These are phyloP conservation scores for Diutina scorzettiae DNA, from an alignment of 1,139 yeast species.

Conservation along the genomic window DNA sequence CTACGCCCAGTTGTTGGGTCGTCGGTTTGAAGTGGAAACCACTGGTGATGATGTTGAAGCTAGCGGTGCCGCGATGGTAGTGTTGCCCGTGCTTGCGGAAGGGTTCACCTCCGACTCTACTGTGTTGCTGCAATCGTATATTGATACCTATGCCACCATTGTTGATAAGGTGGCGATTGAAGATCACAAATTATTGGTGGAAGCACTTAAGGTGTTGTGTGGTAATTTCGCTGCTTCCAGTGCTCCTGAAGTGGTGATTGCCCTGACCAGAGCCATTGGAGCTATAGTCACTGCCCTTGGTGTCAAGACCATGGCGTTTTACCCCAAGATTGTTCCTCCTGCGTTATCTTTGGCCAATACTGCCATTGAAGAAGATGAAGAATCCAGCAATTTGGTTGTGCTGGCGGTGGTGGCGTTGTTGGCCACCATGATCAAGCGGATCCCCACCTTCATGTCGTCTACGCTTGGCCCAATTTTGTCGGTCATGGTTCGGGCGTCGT, in stretches of 20 bases:
- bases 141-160: constrained; percentile 57
- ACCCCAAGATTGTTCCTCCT: constrained; percentile 76
- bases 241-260: constrained; percentile 51
- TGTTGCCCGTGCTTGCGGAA: constrained; percentile 36
- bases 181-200: constrained; percentile 35
- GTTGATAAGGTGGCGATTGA: constrained; percentile 43
- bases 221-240: constrained; percentile 19
- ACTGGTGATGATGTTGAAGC: constrained; percentile 31
- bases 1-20: constrained; percentile 46
- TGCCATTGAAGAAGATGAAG: constrained; percentile 18
- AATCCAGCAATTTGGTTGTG: constrained; percentile 30
- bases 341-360: constrained; percentile 45
- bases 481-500: constrained; percentile 44
- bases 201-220: constrained; percentile 38
- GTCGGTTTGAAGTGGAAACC: constrained; percentile 60
- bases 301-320: constrained; percentile 73
- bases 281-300: constrained; percentile 66
- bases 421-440: constrained; percentile 65
- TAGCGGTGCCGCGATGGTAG: constrained; percentile 24
- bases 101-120: constrained; percentile 31
- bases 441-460: constrained; percentile 77
- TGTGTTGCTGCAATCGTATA: constrained; percentile 52
- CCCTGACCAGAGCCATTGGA: constrained; percentile 65
- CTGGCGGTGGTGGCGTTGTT: constrained; percentile 60
- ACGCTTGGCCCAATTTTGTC: constrained; percentile 47